phyloP scores from a whole-genome alignment of 2,329 filamentous ascomycete species.

The Alternaria triticina region DNA sequence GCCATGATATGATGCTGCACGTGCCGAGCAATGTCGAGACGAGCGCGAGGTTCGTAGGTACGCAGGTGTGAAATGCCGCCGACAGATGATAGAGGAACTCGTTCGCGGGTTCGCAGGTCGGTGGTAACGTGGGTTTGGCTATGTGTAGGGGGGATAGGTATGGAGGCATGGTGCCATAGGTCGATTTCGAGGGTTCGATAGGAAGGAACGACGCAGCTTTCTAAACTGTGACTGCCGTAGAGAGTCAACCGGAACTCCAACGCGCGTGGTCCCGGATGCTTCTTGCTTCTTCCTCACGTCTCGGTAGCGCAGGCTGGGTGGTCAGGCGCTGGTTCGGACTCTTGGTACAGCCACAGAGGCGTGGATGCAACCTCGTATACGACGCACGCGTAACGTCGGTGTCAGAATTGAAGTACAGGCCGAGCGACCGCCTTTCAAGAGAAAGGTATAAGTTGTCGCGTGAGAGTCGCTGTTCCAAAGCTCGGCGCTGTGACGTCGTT shows the following conservation, averaged over 20 bases:
- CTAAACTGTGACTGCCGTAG: not conserved
- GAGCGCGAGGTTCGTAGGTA: conserved; percentile 68
- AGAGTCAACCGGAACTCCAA: not conserved
- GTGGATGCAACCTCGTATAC: conserved; percentile 21
- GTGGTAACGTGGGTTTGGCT: conserved; percentile 56
- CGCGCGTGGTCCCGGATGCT: not conserved
- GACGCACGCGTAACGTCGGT: not conserved
- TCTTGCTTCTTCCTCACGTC: conserved; percentile 4
- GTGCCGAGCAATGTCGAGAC: conserved; percentile 66
- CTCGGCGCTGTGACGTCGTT: conserved; percentile 19
- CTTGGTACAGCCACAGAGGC: conserved; percentile 35
- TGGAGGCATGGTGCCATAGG: conserved; percentile 44
- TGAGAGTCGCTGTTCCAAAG: conserved; percentile 2
- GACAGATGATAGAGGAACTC: conserved; percentile 65
- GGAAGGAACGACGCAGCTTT: conserved; percentile 2
- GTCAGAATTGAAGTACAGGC: not conserved
- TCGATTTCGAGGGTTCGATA: conserved; percentile 15
- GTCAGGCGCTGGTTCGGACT: conserved; percentile 39
- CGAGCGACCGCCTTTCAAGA: not conserved
- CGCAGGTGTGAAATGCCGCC: conserved; percentile 65
- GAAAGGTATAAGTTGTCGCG: not conserved
- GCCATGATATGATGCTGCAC: conserved; percentile 70
- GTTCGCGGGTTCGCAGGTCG: conserved; percentile 66
- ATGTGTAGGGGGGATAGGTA: conserved; percentile 41
- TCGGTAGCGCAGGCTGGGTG: conserved; percentile 2